Conservation (phyloP, 495 filamentous ascomycete genomes). For the Aspergillus kassunensis region DNA sequence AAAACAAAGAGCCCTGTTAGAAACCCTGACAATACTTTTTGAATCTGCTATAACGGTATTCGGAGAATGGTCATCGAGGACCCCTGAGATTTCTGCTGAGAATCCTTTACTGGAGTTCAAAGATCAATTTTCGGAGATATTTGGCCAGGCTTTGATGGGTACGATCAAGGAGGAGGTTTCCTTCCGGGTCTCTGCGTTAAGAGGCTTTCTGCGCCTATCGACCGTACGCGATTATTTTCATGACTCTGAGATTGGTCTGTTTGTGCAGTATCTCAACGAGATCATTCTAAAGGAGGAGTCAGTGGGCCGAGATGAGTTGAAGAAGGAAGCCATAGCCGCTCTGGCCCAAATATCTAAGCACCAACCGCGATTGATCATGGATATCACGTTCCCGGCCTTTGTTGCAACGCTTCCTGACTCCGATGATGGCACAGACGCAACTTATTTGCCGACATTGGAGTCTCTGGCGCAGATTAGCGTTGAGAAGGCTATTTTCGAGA, state of each 20-base stretch:
- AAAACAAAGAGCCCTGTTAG: constrained; percentile 65
- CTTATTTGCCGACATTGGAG: constrained; percentile 59
- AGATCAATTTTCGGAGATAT: constrained; percentile 58
- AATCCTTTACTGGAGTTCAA: constrained; percentile 57
- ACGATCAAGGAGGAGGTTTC: constrained; percentile 61
- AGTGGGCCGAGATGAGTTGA: constrained; percentile 53
- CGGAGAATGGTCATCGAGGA: constrained; percentile 51
- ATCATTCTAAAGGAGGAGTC: constrained; percentile 59
- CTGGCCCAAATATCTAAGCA: constrained; percentile 62
- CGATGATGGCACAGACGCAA: constrained; percentile 36
- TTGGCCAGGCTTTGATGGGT: constrained; percentile 57
- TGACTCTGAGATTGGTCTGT: constrained; percentile 59
- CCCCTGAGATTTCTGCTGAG: constrained; percentile 27
- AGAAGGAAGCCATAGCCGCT: constrained; percentile 59
- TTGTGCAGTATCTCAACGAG: constrained; percentile 63
- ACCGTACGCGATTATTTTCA: constrained; percentile 54
- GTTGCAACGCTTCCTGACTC: constrained; percentile 65
- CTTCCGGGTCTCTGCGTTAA: constrained; percentile 58
- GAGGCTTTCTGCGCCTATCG: constrained; percentile 55
- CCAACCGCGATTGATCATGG: constrained; percentile 63
- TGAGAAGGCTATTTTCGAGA: constrained; percentile 64
- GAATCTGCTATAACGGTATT: constrained; percentile 55
- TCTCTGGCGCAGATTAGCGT: constrained; percentile 63
- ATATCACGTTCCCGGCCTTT: constrained; percentile 70
- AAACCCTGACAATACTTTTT: constrained; percentile 57